Base-by-base conservation (phyloP, 2,329 filamentous ascomycete species). In the Phialemoniopsis sp. region DNA sequence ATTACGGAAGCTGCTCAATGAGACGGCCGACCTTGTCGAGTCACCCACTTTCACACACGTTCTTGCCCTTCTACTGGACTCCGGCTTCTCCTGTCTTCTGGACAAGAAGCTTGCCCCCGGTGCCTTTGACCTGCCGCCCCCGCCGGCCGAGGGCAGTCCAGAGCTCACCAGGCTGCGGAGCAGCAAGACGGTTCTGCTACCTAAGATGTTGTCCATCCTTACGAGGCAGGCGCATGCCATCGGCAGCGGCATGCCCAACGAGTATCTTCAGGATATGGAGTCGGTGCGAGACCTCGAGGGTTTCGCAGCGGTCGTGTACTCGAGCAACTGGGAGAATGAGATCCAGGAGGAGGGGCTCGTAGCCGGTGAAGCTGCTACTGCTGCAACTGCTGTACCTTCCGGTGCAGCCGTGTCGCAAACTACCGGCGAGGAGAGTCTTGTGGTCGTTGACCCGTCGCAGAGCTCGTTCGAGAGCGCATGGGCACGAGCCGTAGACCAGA, bases 11-110 rank as follows among this genome's bases (percentile, higher is more conserved):
- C 77, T 98, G 15, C 78, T 98, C 2, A 91, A 98, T 58, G 93
- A 98, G 68, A 97, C 93, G 3, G 87, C 91, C 30, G 93, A 98
- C 58, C 77, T 98, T 17, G 84, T 97, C 56, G 93, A 98, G 57
- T 96, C 93, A 2, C 93, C 93, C 0, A 79, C 87, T 29, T 97
- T 97, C 63, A 78, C 83, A 1, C 85, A 89, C 54, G 89, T 98
- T 29, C 75, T 96, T 33, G 88, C 85, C 3, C 80, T 87, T 42
- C 76, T 96, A 40, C 85, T 97, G 43, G 90, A 97, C 59, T 78
- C 89, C 34, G 86, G 84, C 39, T 98, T 96, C 66, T 86, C 86
- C 3, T 78, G 85, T 17, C 76, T 98, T 13, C 76, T 95, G 18
- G 87, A 96, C 55, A 75, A 79, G 53, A 93, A 93, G 62, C 78